phyloP scores from a whole-genome alignment of 129 eudicot genomes.

The Deinandra increscens region DNA sequence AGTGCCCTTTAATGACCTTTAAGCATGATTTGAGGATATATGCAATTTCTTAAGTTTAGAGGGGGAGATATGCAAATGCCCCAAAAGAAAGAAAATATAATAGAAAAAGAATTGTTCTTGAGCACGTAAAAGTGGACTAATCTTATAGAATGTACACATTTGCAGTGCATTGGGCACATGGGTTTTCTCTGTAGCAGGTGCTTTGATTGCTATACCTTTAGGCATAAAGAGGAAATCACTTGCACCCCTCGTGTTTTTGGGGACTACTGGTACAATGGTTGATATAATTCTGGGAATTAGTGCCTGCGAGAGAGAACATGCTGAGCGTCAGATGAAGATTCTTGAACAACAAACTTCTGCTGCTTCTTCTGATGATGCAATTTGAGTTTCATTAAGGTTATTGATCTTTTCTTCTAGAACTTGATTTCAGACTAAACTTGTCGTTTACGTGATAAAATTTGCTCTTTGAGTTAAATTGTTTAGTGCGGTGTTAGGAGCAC shows the following conservation, averaged over 20 bases:
- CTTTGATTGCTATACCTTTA: conserved; percentile 88
- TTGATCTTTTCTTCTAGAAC: conserved; percentile 1
- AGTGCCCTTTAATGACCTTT: too few relatives aligned
- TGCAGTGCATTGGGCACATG: conserved; percentile 95
- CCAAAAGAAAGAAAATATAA: not conserved
- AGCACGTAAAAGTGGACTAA: not conserved
- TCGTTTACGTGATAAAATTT: not conserved
- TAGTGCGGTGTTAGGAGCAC: not conserved
- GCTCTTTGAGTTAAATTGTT: not conserved
- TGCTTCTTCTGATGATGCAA: conserved; percentile 29
- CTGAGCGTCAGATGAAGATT: conserved; percentile 89
- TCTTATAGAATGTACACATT: conserved; percentile 1
- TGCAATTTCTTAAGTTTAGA: too few relatives aligned
- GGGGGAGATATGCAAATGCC: too few relatives aligned
- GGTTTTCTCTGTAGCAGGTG: conserved; percentile 97
- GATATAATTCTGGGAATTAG: conserved; percentile 94
- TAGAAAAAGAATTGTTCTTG: not conserved
- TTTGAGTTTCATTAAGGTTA: conserved; percentile 18
- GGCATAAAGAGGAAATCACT: conserved; percentile 90
- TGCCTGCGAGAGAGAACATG: conserved; percentile 93
- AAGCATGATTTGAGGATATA: too few relatives aligned
- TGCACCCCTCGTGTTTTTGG: conserved; percentile 96
- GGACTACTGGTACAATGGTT: conserved; percentile 97
- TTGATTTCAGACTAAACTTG: conserved; percentile 7
- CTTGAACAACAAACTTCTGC: conserved; percentile 63